These are phyloP conservation scores for Termitomyces sp. DNA, from an alignment of 768 basidiomycete genomes.

Conservation along the genomic window DNA sequence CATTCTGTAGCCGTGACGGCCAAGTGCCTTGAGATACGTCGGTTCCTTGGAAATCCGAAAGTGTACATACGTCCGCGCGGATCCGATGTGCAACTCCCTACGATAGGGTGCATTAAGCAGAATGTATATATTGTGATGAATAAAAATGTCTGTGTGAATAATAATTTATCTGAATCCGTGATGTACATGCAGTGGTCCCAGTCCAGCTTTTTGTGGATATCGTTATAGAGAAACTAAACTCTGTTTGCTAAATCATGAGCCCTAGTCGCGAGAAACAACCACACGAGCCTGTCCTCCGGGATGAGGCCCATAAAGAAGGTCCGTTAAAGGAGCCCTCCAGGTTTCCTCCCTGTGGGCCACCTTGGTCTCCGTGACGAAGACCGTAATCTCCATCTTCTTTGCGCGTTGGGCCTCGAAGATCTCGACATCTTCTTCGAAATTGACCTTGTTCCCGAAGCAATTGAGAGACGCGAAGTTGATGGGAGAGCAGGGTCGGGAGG, in stretches of 20 bases:
- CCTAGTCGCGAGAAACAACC: not conserved
- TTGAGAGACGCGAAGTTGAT: constrained; percentile 21
- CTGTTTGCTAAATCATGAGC: not conserved
- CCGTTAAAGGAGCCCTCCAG: not conserved
- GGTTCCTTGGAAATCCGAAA: too few relatives aligned
- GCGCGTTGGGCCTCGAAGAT: constrained; percentile 19
- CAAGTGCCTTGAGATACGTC: not conserved
- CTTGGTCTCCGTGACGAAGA: constrained; percentile 11
- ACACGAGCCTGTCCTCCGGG: not conserved
- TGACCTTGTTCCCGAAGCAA: constrained; percentile 25
- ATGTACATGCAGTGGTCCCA: not conserved
- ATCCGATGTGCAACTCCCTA: not conserved
- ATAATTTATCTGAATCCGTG: not conserved
- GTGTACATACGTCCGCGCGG: not conserved
- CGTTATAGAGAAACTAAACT: not conserved
- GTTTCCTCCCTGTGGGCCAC: constrained; percentile 9
- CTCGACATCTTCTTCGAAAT: constrained; percentile 27
- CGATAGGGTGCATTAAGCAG: not conserved
- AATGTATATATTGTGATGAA: not conserved
- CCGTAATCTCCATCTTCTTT: constrained; percentile 5
- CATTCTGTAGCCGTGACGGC: not conserved
- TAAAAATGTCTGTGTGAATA: not conserved
- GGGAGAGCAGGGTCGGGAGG: constrained; percentile 19
- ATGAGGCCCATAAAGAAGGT: not conserved
- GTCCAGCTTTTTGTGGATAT: not conserved